Base-by-base conservation (phyloP, 1,284 basidiomycete genomes). In the Cutaneotrichosporon cutaneum region DNA sequence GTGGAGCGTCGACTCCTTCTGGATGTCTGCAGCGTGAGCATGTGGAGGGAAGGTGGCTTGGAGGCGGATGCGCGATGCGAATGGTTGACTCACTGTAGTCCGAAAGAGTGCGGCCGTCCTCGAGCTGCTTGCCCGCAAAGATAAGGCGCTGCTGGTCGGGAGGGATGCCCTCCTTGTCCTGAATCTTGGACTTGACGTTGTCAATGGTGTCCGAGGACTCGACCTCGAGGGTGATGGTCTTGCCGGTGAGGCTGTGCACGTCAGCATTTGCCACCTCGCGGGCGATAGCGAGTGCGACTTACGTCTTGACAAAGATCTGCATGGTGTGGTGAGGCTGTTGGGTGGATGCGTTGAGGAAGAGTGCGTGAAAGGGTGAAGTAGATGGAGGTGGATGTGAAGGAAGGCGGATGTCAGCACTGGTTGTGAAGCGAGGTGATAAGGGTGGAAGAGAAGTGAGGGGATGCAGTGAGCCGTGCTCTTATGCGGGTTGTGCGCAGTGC, bases 1-100 rank as follows among this genome's bases (percentile, higher is more conserved):
- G 83, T 98, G 95, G 70, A 98, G 90, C 35, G 95, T 98, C 14
- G 91, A 94, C 83, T 98, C 94, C 85, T 98, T 98, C 85, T 99
- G 95, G 82, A 96, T 96, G 85, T 95, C 76, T 77, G 61, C 26
- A 4, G 42, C 42, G 54, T 56, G 11, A 55, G 62, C 39, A 26
- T 10, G 45, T 27, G n/a, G n/a, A n/a, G 32, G n/a, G 22, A 30
- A 21, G 22, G 18, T 35, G n/a, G n/a, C n/a, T n/a, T n/a, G n/a
- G 52, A 47, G 21, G 21, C 8, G 16, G 4, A 18, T 27, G 32
- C 11, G 26, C 35, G 24, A 47, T 8, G 35, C 45, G 50, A 3
- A 11, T 24, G 22, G 26, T 27, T 13, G 51, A 77, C 76, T 64
- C 70, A 78, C 76, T 95, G 85, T 95, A 95, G 83, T 96, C 94